These are phyloP conservation scores for Hirschfeldia incana DNA, from an alignment of 345 rosid genomes.

Conservation along the genomic window DNA sequence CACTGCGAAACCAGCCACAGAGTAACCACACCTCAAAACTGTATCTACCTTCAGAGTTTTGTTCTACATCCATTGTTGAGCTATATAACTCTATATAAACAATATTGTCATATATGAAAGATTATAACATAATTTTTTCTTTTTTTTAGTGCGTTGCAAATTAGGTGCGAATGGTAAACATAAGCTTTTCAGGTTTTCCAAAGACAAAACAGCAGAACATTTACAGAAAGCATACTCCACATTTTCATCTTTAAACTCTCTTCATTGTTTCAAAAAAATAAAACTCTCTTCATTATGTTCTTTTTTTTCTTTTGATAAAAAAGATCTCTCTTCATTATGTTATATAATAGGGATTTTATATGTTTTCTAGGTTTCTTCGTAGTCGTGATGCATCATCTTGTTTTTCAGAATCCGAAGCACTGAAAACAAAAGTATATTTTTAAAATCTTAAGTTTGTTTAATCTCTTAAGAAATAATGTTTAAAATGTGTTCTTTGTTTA, in stretches of 20 bases:
- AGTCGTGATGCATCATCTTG: slow-evolving; percentile 15
- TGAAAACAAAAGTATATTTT: not conserved
- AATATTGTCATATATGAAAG: not conserved
- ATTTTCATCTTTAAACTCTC: not conserved
- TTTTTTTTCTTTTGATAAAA: too few relatives aligned
- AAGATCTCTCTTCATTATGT: not conserved
- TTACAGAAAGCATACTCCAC: slow-evolving; percentile 32
- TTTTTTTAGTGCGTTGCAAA: slow-evolving; percentile 24
- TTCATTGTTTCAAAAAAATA: too few relatives aligned
- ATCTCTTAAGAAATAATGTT: not conserved
- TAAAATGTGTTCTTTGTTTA: slow-evolving; percentile 28
- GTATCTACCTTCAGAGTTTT: not conserved
- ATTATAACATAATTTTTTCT: not conserved
- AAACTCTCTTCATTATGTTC: too few relatives aligned
- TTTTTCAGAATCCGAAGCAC: slow-evolving; percentile 38
- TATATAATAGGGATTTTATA: not conserved
- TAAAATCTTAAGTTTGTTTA: not conserved
- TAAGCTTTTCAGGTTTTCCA: slow-evolving; percentile 31
- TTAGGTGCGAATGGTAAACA: slow-evolving; percentile 30
- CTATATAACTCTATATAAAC: not conserved
- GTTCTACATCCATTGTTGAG: slow-evolving; percentile 16
- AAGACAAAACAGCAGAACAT: slow-evolving; percentile 20
- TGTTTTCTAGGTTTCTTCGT: slow-evolving; percentile 17
- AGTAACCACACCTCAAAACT: not conserved
- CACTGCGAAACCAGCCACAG: slow-evolving; percentile 34